These are phyloP conservation scores for Ustilago trichophora DNA, from an alignment of 1,284 basidiomycete species.

Conservation along the genomic window DNA sequence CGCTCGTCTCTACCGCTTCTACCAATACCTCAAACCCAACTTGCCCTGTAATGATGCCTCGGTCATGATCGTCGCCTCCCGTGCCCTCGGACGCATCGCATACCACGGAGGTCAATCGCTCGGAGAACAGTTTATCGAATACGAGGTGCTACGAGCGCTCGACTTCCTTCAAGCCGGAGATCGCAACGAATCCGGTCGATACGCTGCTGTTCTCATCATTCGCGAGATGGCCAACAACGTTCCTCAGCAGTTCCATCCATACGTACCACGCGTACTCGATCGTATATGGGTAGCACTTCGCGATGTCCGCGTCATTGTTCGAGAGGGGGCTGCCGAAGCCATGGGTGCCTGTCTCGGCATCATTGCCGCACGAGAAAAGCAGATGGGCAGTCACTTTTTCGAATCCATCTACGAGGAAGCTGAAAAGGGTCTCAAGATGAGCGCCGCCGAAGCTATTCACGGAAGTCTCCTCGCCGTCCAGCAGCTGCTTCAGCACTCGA, in stretches of 20 bases:
- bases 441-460: constrained; percentile 85
- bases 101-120: constrained; percentile 81
- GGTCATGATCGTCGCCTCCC: constrained; percentile 87
- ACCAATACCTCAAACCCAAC: constrained; percentile 87
- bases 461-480: constrained; percentile 92
- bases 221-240: constrained; percentile 64
- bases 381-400: constrained; percentile 64
- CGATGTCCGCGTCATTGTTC: constrained; percentile 59
- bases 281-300: constrained; percentile 65
- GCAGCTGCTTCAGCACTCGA: constrained; percentile 89
- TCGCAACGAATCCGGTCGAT: constrained; percentile 68
- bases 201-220: constrained; percentile 66
- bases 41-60: constrained; percentile 83
- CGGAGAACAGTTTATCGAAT: constrained; percentile 86
- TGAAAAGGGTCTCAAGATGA: constrained; percentile 82
- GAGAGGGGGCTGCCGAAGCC: constrained; percentile 64
- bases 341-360: constrained; percentile 66
- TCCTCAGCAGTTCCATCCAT: constrained; percentile 63
- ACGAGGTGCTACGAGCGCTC: constrained; percentile 82
- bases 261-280: constrained; percentile 62
- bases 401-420: constrained; percentile 77
- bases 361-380: constrained; percentile 61
- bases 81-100: constrained; percentile 82
- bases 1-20: constrained; percentile 84
- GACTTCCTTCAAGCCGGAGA: constrained; percentile 72